Evolutionary conservation across 2,329 filamentous ascomycete genomes (phyloP).

Genomic region (Talaromyces sp.): DNA sequence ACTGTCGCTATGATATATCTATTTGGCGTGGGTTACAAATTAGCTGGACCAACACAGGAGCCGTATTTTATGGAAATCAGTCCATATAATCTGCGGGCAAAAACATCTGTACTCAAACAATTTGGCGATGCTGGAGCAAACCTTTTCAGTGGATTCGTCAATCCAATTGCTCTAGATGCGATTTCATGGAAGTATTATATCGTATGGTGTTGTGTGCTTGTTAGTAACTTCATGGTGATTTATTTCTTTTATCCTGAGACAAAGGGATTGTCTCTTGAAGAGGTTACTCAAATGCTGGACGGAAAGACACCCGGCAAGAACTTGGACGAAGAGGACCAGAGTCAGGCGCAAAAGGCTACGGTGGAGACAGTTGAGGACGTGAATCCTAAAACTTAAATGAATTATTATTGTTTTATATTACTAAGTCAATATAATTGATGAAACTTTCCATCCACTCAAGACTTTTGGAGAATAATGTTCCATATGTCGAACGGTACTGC

Average conservation of each 20-base stretch:
- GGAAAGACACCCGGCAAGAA: neutral
- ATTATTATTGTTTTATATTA: no score
- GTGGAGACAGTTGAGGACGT: no score
- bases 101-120: conserved; percentile 56
- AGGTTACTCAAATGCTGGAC: conserved; percentile 16
- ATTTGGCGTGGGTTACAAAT: neutral
- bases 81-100: conserved; percentile 53
- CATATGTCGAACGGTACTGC: no score
- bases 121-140: conserved; percentile 48
- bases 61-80: conserved; percentile 54
- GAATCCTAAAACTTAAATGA: no score
- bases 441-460: no score
- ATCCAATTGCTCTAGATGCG: conserved; percentile 41
- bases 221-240: conserved; percentile 38
- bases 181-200: conserved; percentile 43
- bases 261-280: conserved; percentile 37
- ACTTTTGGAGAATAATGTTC: no score
- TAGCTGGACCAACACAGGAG: neutral
- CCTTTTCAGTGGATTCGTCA: conserved; percentile 48
- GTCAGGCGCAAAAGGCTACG: no score
- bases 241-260: conserved; percentile 46
- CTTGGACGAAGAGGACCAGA: neutral
- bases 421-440: no score
- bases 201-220: conserved; percentile 40
- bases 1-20: conserved; percentile 19